Evolutionary conservation across 768 basidiomycete species (phyloP), one percentile per base, ranked within the genome.

Genomic region (Calocera cornea): DNA sequence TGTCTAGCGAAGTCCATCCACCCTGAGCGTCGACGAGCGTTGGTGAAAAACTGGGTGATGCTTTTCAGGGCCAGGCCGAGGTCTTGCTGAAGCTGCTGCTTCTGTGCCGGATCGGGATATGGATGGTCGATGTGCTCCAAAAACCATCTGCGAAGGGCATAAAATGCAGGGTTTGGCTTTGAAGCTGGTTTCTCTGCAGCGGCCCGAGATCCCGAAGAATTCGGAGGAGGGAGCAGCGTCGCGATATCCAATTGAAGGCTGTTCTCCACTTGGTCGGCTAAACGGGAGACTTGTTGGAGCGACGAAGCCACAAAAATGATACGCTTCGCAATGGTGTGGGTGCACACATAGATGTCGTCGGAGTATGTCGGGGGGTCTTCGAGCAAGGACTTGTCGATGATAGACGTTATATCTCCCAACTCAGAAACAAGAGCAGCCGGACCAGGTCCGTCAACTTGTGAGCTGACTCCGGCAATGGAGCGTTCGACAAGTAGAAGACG

Each of bases 41-140:
- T 73, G 65, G 70, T 71, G 70, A 73, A 72, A 68, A 69, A 72
- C 40, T 68, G 70, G 65, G 66, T 70, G 40, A 73, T 50, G 36
- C 69, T 69, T 12, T n/a, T 38, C 19, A 34, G 24, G 44, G 65
- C n/a, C 34, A 71, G 63, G 31, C 60, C 54, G 34, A 44, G 47
- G 1, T 38, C 29, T 27, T 3, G 2, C 10, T 64, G 34, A 36
- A 72, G 41, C 65, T 64, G 40, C 8, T 34, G 17, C 63, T 71
- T 71, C 44, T 68, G 29, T 31, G 47, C 29, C 11, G 34, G 33
- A 64, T 66, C 50, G 17, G 72, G 72, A 67, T 72, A 73, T 19
- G 72, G 72, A 68, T 67, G 40, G 66, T 40, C n/a, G 54, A 73
- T 31, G 60, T 73, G 63, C 16, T 54, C 40, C 50, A 71, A 36